Evolutionary conservation across 1,139 yeast species (phyloP).

Genomic region (Arxiozyma slooffiae): DNA sequence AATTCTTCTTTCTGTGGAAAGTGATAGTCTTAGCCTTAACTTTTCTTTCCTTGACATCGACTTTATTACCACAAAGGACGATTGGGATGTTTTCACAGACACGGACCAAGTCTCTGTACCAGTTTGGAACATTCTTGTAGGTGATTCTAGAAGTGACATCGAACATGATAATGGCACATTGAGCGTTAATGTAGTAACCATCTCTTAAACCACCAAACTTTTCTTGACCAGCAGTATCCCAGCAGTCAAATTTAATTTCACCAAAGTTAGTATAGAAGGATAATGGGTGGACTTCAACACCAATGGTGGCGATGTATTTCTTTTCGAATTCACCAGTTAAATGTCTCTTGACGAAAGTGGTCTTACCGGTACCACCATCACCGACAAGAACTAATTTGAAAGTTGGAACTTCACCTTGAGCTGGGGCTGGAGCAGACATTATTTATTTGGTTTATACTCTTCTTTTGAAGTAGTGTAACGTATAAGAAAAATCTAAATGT

Average conservation of each 20-base stretch:
- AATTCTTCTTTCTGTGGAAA: conserved; percentile 99
- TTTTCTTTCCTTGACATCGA: conserved; percentile 98
- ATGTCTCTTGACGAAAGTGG: conserved; percentile 99
- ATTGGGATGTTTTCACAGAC: conserved; percentile 99
- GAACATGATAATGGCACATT: conserved; percentile 99
- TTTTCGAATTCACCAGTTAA: conserved; percentile 99
- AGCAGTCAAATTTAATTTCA: conserved; percentile 96
- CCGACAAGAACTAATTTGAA: conserved; percentile 98
- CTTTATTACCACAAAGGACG: conserved; percentile 98
- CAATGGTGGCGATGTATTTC: conserved; percentile 97
- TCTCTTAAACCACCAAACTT: conserved; percentile 99
- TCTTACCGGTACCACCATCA: conserved; percentile 99
- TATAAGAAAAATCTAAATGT: not conserved
- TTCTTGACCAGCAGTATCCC: conserved; percentile 99
- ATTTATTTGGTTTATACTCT: not conserved
- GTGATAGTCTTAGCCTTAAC: conserved; percentile 99
- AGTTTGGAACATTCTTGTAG: conserved; percentile 98
- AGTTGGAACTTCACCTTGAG: conserved; percentile 68
- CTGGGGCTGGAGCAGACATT: conserved; percentile 22
- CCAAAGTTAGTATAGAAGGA: conserved; percentile 98
- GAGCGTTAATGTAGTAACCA: conserved; percentile 98
- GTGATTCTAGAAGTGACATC: conserved; percentile 99
- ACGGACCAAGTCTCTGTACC: conserved; percentile 99
- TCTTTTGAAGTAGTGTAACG: not conserved
- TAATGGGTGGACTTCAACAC: conserved; percentile 98